Evolutionary conservation across 176 grass and related monocot genomes (phyloP), one percentile per base, ranked within the genome.

Genomic region (Alopecurus myosuroides): DNA sequence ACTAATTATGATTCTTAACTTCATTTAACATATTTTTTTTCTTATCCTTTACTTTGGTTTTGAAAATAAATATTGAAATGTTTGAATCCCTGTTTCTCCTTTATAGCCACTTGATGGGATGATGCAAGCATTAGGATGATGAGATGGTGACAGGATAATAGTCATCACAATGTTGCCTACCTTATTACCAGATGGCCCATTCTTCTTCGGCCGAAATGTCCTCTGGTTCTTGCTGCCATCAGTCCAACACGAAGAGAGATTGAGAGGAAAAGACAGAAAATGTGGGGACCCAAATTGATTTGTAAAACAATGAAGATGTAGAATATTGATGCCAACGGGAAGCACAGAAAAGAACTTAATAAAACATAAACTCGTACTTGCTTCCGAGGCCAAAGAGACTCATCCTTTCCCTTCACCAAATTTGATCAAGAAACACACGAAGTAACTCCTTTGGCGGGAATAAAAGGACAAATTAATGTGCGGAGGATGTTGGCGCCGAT

Each of bases 171-270:
- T 0, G 60, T 49, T 25, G 7, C 19, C 0, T 39, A 98, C 96
- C 93, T 95, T 98, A 83, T 95, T 95, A 53, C 96, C 89, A 26
- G 96, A 95, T 10, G 96, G 87, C 65, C 89, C 96, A 90, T 98
- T 94, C 85, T 98, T 98, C 87, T 98, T 98, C 13, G 96, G 96
- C 80, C 96, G 84, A 86, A 98, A 98, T 29, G 96, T 98, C 91
- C 89, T 98, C 81, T 98, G 96, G 82, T 98, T 98, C 80, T 88
- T 98, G 75, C 14, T 6, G 51, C 42, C 42, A 80, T 51, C 26
- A n/a, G 66, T 44, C 1, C n/a, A 72, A n/a, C 14, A 2, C 19
- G 22, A 68, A 77, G 28, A 77, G 28, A 68, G 11, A 70, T 70
- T 36, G 11, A 69, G 20, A 13, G 19, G 19, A 35, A 69, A 37